Percentiles rank a stretch among this genome's conserved stretches.
phyloP scores from a whole-genome alignment of 169 alveolate genomes.

The Amoebophrya sp. region DNA sequence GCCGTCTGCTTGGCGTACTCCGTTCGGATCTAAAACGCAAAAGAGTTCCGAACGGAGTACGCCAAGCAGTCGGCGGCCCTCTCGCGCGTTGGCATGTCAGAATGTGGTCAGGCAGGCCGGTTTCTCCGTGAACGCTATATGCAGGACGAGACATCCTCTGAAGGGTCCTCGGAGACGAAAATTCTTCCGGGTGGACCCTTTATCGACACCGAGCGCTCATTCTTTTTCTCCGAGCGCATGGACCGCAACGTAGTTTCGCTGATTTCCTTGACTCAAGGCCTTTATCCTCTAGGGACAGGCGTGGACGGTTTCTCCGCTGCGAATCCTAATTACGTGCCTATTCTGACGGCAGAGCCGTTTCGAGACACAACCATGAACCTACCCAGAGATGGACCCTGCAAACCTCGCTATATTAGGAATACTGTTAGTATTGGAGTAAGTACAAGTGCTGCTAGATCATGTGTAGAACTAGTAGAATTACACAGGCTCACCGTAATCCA shows the following conservation, averaged over 20 bases:
- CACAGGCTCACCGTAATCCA: too few relatives aligned
- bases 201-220: not conserved
- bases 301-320: not conserved
- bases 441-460: too few relatives aligned
- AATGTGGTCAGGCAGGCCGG: not conserved
- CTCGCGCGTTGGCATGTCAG: not conserved
- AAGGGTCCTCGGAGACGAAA: not conserved
- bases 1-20: too few relatives aligned
- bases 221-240: conserved; percentile 27
- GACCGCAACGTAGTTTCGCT: not conserved
- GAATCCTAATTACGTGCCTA: not conserved
- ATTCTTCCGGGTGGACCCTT: too few relatives aligned
- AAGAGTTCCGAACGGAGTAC: not conserved
- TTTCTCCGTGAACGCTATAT: not conserved
- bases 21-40: too few relatives aligned
- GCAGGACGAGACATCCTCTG: not conserved
- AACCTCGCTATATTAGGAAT: too few relatives aligned
- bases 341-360: not conserved
- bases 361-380: conserved; percentile 18
- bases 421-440: too few relatives aligned
- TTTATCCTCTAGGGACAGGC: conserved; percentile 17
- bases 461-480: too few relatives aligned
- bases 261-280: not conserved
- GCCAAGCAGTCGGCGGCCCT: conserved; percentile 26
- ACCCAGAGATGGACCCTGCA: conserved; percentile 30